phyloP scores from a whole-genome alignment of 306 rosid species.

The Abrus precatorius region DNA sequence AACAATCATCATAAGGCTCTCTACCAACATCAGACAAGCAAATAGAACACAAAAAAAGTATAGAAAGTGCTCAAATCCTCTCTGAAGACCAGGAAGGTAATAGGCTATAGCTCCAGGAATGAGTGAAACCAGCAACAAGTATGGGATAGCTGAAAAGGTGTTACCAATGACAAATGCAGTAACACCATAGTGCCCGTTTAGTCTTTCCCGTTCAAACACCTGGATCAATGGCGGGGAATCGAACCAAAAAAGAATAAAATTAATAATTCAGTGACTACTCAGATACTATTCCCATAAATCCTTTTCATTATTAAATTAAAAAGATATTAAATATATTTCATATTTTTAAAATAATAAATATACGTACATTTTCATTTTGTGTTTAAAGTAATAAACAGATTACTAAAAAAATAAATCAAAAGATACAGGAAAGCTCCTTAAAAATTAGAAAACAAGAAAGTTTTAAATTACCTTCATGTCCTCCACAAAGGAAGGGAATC shows the following conservation, averaged over 20 bases:
- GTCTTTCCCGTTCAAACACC: conserved; percentile 77
- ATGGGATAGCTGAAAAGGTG: conserved; percentile 74
- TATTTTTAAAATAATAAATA: no score
- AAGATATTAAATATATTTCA: no score
- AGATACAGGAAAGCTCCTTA: no score
- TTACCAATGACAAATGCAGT: conserved; percentile 65
- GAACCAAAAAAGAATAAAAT: background rate
- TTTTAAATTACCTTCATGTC: conserved; percentile 73
- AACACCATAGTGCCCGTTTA: conserved; percentile 79
- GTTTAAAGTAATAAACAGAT: no score
- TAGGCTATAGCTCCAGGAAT: conserved; percentile 71
- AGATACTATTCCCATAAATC: background rate
- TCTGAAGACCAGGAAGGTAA: conserved; percentile 66
- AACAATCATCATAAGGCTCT: conserved; percentile 85
- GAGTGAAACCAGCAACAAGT: conserved; percentile 52
- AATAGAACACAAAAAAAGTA: conserved; percentile 58
- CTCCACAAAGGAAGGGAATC: conserved; percentile 88
- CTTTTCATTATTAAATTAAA: no score
- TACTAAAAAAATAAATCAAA: no score
- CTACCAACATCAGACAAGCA: conserved; percentile 67
- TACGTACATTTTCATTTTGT: no score
- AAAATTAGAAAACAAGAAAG: background rate
- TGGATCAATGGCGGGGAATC: conserved; percentile 16
- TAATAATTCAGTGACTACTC: background rate
- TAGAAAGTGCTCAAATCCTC: conserved; percentile 48